phyloP scores from a whole-genome alignment of 176 grass and related monocot species.

The Aegilops umbellulata region DNA sequence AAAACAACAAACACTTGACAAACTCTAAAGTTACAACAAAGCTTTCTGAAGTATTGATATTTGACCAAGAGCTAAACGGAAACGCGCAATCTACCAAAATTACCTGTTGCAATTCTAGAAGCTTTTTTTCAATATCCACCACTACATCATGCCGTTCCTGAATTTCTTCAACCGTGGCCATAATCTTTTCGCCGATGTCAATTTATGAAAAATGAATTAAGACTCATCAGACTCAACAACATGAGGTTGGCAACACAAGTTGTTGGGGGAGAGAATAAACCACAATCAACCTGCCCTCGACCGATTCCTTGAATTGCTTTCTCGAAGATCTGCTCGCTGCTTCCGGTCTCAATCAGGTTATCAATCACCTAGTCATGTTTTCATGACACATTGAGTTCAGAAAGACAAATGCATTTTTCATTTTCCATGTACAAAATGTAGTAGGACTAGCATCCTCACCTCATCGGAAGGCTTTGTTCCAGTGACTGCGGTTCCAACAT shows the following conservation, averaged over 20 bases:
- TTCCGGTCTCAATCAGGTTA: conserved; percentile 77
- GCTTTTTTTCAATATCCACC: conserved; percentile 86
- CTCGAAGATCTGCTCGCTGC: conserved; percentile 86
- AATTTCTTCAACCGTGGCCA: conserved; percentile 75
- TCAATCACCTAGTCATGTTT: conserved; percentile 61
- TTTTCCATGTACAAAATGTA: neutral
- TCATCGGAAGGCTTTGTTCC: conserved; percentile 64
- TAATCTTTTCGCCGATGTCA: conserved; percentile 36
- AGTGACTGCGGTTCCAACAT: conserved; percentile 50
- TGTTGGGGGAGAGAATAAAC: neutral
- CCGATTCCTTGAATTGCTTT: conserved; percentile 84
- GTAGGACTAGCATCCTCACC: conserved; percentile 30
- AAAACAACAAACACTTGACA: neutral
- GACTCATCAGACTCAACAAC: neutral
- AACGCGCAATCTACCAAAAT: neutral
- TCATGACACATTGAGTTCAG: neutral
- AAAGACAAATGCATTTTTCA: neutral
- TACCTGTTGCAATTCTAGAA: conserved; percentile 83
- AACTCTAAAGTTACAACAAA: neutral
- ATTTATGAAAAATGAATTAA: conserved; percentile 9
- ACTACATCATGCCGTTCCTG: conserved; percentile 86
- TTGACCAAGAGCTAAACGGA: neutral
- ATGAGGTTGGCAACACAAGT: neutral
- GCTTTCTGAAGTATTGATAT: neutral
- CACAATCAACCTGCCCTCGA: conserved; percentile 62